Conservation (phyloP, 371 early-diverging fungal genomes). For the Mortierella sp. region DNA sequence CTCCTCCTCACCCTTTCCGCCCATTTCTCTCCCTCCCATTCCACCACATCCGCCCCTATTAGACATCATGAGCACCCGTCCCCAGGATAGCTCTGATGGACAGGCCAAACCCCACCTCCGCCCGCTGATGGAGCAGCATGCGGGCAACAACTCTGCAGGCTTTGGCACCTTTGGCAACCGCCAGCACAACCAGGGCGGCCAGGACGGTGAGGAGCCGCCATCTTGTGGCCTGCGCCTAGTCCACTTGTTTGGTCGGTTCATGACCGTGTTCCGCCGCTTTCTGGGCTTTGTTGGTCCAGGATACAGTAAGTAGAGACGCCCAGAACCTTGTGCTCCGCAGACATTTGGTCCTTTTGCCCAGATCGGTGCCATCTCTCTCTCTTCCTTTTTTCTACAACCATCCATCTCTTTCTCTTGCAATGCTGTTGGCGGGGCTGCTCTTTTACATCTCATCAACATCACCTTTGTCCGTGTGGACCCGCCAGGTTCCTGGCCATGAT, state of each 20-base stretch:
- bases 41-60: background rate
- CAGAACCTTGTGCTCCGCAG: no score
- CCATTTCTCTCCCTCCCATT: background rate
- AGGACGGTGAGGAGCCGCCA: slow-evolving; percentile 8
- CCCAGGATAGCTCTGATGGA: background rate
- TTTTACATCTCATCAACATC: no score
- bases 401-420: no score
- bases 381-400: background rate
- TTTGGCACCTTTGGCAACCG: slow-evolving; percentile 11
- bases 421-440: no score
- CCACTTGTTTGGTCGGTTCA: slow-evolving; percentile 20
- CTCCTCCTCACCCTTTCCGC: slow-evolving; percentile 6
- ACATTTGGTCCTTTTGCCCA: background rate
- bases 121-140: background rate
- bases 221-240: slow-evolving; percentile 13
- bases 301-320: slow-evolving; percentile 38
- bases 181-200: background rate
- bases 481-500: no score
- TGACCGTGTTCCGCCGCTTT: slow-evolving; percentile 33
- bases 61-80: background rate
- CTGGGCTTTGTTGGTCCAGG: slow-evolving; percentile 52
- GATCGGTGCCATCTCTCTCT: background rate
- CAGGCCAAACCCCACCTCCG: slow-evolving; percentile 4
- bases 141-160: slow-evolving; percentile 1
- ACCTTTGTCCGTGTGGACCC: no score